Evolutionary conservation across 1,139 yeast genomes (phyloP).

Genomic region (Pichia sp.): DNA sequence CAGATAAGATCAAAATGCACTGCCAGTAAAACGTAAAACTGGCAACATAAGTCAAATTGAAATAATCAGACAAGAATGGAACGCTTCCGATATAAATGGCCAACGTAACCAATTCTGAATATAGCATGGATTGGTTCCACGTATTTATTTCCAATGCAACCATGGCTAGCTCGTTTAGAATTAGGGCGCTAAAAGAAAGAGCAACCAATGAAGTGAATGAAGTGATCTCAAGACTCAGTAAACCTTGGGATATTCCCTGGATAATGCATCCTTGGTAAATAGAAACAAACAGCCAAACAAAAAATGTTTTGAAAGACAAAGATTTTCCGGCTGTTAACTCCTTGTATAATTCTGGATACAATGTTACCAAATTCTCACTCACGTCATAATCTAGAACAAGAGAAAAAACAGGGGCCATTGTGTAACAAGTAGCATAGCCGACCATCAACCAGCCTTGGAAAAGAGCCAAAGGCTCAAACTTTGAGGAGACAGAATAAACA

Average conservation of each 20-base stretch:
- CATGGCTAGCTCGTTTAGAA: constrained; percentile 86
- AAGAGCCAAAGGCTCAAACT: constrained; percentile 89
- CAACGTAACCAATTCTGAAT: constrained; percentile 68
- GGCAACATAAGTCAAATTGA: constrained; percentile 61
- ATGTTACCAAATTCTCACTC: constrained; percentile 79
- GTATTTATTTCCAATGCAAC: constrained; percentile 87
- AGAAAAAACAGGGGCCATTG: constrained; percentile 98
- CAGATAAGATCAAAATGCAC: constrained; percentile 53
- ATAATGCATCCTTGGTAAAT: constrained; percentile 81
- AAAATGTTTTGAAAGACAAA: constrained; percentile 80
- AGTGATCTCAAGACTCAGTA: constrained; percentile 56
- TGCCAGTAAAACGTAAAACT: constrained; percentile 69
- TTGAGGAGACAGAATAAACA: constrained; percentile 78
- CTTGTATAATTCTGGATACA: constrained; percentile 92
- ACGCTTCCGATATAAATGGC: constrained; percentile 65
- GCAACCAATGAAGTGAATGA: constrained; percentile 77
- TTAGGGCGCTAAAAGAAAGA: constrained; percentile 72
- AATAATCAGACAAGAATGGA: constrained; percentile 83
- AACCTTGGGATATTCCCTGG: constrained; percentile 73
- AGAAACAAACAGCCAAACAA: constrained; percentile 86
- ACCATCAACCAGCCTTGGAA: constrained; percentile 98
- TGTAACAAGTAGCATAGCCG: constrained; percentile 93
- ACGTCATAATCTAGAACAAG: constrained; percentile 89
- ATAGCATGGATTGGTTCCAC: constrained; percentile 79
- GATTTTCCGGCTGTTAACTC: constrained; percentile 88